Evolutionary conservation across 2,329 filamentous ascomycete species (phyloP).

Genomic region (Pyrenophora teres): DNA sequence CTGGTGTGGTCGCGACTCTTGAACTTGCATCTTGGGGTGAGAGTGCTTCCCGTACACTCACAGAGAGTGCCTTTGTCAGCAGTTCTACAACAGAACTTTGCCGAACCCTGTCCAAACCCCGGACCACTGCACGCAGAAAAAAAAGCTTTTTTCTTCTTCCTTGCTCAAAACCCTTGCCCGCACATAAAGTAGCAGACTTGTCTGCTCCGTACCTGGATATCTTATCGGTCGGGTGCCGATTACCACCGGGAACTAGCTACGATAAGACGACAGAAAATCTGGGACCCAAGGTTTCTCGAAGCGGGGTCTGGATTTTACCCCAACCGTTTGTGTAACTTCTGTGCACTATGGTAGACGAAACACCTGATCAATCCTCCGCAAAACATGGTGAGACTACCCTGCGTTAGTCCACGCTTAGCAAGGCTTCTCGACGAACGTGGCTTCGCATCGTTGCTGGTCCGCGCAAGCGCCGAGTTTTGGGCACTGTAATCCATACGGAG

Average conservation of each 20-base stretch:
- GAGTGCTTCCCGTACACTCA: no score
- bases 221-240: neutral
- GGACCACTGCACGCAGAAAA: no score
- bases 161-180: slow-evolving; percentile 1
- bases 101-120: no score
- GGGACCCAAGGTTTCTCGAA: neutral
- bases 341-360: slow-evolving; percentile 1
- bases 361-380: neutral
- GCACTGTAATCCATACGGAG: no score
- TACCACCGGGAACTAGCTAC: neutral
- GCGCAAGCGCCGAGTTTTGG: no score
- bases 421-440: neutral
- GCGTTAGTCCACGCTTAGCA: slow-evolving; percentile 3
- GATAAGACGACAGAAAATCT: neutral
- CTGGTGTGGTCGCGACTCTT: neutral
- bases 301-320: neutral
- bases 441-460: neutral
- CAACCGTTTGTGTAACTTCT: neutral
- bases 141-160: slow-evolving; percentile 1
- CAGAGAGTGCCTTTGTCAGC: neutral
- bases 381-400: slow-evolving; percentile 1
- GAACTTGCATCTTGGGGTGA: neutral
- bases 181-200: neutral
- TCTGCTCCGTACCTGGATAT: neutral
- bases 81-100: neutral